Base-by-base conservation (phyloP, 2,329 filamentous ascomycete species). In the Orbilia javanica region DNA sequence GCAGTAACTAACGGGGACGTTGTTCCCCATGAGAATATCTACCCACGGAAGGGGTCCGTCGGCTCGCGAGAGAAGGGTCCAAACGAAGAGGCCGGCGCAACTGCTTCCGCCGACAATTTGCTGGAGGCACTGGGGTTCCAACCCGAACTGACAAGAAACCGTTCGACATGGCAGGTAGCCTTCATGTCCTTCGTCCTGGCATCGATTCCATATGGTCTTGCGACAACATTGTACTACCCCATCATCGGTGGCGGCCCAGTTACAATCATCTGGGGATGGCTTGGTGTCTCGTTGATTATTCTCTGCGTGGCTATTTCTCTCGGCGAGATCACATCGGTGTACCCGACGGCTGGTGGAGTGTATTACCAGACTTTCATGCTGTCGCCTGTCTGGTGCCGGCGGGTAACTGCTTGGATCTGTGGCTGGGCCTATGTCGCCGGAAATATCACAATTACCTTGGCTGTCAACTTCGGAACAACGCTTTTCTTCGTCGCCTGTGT, bases 311-410 rank as follows among this genome's bases (percentile, higher is more conserved):
- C 91, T 31, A 85, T 88, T 1, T 92, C 90, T 20, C 87, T 93
- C 31, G 90, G 90, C 80, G 91, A 93, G 84, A 92, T 93, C 82
- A 92, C 91, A 75, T 91, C 89, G 81, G 89, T 92, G 44, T 93
- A 91, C 82, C 91, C 91, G 22, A 93, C 91, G n/a, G 90, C 90
- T 63, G 91, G 91, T 82, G 91, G 91, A 83, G 91, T 93, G 67
- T 93, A 94, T 85, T 93, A 93, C 83, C 91, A 93, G 85, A 90
- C 91, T 4, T 93, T 91, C 82, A 92, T 93, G 89, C 88, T 94
- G 13, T 87, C 91, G 0, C 87, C 90, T 18, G 83, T 87, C 27
- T 84, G 83, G 15, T 91, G 88, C 85, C 89, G 91, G 66, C 88
- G 87, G 48, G 84, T 91, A 15, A 86, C 90, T 15, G 90, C 90